phyloP scores from a whole-genome alignment of 148 eudicot species.

The Heliamphora exappendiculata region DNA sequence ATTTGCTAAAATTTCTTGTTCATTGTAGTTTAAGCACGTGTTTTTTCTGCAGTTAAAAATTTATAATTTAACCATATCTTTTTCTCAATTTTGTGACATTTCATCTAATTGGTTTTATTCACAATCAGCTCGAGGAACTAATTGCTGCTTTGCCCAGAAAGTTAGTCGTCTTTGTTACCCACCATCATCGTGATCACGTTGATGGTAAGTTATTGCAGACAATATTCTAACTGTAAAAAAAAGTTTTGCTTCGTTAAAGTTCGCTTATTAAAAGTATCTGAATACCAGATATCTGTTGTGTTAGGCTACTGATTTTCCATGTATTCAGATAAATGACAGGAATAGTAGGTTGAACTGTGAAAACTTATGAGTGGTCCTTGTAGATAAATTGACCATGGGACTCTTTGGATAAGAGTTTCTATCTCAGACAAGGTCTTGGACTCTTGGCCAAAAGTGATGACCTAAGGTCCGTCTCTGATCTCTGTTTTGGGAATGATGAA shows the following conservation, averaged over 20 bases:
- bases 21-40: background rate
- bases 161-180: conserved; percentile 83
- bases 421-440: background rate
- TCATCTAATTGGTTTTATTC: conserved; percentile 9
- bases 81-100: background rate
- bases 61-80: background rate
- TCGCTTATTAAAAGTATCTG: background rate
- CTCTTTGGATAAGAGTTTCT: background rate
- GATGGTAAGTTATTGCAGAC: conserved; percentile 54
- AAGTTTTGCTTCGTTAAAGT: background rate
- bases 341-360: background rate
- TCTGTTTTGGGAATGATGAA: background rate
- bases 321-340: background rate
- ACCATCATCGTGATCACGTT: conserved; percentile 88
- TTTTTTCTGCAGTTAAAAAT: background rate
- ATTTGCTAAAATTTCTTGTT: background rate
- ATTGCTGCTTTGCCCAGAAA: conserved; percentile 74
- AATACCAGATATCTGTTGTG: background rate
- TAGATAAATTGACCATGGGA: background rate
- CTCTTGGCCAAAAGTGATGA: background rate
- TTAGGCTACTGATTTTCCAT: background rate
- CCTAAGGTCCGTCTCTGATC: background rate
- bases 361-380: background rate
- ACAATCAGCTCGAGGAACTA: conserved; percentile 60
- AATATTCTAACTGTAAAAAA: background rate